A percentile compares a stretch with the other conserved stretches of the same genome.
phyloP scores from a whole-genome alignment of 169 alveolate genomes.

The Plasmodium fragile region DNA sequence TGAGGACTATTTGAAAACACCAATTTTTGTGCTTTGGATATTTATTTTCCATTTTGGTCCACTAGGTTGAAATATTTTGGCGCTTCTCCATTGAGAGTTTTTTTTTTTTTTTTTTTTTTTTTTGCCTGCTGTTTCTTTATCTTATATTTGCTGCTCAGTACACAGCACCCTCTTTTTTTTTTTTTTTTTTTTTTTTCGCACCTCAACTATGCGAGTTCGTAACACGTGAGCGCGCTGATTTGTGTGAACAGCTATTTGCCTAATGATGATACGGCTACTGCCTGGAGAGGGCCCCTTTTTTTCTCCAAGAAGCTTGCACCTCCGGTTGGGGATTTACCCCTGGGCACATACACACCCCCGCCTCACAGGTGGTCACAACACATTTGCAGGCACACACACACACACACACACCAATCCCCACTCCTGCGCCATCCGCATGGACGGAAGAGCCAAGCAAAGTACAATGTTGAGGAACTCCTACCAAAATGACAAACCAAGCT shows the following conservation, averaged over 20 bases:
- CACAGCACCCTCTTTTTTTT: not conserved
- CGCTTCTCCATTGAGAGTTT: not conserved
- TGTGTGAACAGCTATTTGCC: not conserved
- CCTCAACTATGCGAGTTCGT: not conserved
- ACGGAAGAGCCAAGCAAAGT: not conserved
- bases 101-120: not conserved
- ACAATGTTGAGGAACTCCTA: constrained; percentile 56
- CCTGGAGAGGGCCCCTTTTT: not conserved
- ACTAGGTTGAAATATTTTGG: not conserved
- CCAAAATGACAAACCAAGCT: constrained; percentile 70
- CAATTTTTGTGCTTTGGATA: not conserved
- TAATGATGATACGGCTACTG: not conserved
- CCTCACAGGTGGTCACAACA: not conserved
- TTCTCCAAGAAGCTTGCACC: not conserved
- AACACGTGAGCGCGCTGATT: not conserved
- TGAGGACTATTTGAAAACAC: not conserved
- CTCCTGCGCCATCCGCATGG: not conserved
- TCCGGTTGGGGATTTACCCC: not conserved
- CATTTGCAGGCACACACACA: not conserved
- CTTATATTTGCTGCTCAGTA: not conserved
- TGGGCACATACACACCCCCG: not conserved
- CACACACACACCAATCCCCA: not conserved
- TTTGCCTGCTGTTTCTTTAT: not conserved
- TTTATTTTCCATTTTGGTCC: not conserved
- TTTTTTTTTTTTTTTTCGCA: not conserved